A percentile compares a stretch with the other conserved stretches of the same genome.
These are phyloP conservation scores for Austropuccinia psidii DNA, from an alignment of 1,284 basidiomycete species.

Conservation along the genomic window DNA sequence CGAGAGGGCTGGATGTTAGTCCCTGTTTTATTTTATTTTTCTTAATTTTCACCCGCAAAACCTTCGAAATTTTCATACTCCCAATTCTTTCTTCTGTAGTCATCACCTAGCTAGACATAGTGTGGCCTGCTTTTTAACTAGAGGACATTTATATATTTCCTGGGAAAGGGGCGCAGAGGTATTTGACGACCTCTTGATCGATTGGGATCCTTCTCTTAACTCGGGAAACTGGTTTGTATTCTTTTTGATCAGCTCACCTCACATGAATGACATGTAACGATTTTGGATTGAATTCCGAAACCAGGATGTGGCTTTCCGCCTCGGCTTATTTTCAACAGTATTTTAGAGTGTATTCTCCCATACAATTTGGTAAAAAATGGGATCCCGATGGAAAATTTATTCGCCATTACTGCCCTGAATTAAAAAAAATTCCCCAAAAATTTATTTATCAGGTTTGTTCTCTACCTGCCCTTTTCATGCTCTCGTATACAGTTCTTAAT, in stretches of 20 bases:
- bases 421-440: constrained; percentile 48
- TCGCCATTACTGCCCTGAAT: constrained; percentile 52
- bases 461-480: neutral
- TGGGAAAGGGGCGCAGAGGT: constrained; percentile 56
- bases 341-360: constrained; percentile 49
- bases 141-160: constrained; percentile 55
- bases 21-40: neutral
- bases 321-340: constrained; percentile 51
- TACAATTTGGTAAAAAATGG: constrained; percentile 51
- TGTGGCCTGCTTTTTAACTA: constrained; percentile 55
- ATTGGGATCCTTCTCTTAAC: constrained; percentile 51
- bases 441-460: constrained; percentile 22
- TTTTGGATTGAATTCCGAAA: neutral
- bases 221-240: constrained; percentile 49
- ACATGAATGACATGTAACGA: neutral
- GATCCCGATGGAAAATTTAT: constrained; percentile 51
- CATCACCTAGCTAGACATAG: constrained; percentile 54
- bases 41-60: neutral
- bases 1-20: constrained; percentile 51
- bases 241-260: neutral
- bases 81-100: constrained; percentile 29
- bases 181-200: constrained; percentile 51
- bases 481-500: neutral
- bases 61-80: neutral
- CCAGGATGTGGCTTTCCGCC: constrained; percentile 52